phyloP scores from a whole-genome alignment of 2,329 filamentous ascomycete genomes.

The Tothia fuscella region DNA sequence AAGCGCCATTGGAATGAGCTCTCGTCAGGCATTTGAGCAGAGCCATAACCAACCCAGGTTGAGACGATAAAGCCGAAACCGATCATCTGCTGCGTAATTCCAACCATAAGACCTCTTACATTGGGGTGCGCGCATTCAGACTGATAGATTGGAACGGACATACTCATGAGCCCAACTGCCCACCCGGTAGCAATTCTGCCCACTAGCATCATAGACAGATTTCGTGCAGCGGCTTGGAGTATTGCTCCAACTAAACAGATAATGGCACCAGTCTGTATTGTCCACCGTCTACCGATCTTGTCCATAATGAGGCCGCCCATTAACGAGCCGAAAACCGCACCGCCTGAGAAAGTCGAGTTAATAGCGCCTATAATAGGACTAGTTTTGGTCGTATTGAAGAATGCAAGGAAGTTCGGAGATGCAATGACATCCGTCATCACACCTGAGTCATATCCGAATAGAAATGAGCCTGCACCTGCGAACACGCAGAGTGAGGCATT shows the following conservation, averaged over 20 bases:
- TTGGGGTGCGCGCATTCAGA: constrained; percentile 49
- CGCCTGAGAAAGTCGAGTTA: constrained; percentile 50
- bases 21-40: background rate
- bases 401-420: constrained; percentile 43
- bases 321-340: constrained; percentile 43
- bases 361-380: constrained; percentile 48
- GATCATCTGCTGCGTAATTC: constrained; percentile 45
- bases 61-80: constrained; percentile 44
- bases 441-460: constrained; percentile 28
- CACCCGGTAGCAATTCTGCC: constrained; percentile 49
- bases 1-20: constrained; percentile 18
- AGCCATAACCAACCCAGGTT: constrained; percentile 15
- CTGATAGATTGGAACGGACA: constrained; percentile 52
- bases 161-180: constrained; percentile 49
- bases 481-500: constrained; percentile 32
- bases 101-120: constrained; percentile 46
- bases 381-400: constrained; percentile 41
- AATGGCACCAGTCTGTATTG: constrained; percentile 47
- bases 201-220: constrained; percentile 44
- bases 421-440: constrained; percentile 41
- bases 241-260: constrained; percentile 47
- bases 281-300: constrained; percentile 45
- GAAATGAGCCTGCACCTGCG: constrained; percentile 29
- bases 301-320: constrained; percentile 50
- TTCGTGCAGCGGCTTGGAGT: constrained; percentile 46